Evolutionary conservation across 371 early-diverging fungal genomes (phyloP), one percentile per base, ranked within the genome.

Genomic region (Dinochytrium kinnereticum): DNA sequence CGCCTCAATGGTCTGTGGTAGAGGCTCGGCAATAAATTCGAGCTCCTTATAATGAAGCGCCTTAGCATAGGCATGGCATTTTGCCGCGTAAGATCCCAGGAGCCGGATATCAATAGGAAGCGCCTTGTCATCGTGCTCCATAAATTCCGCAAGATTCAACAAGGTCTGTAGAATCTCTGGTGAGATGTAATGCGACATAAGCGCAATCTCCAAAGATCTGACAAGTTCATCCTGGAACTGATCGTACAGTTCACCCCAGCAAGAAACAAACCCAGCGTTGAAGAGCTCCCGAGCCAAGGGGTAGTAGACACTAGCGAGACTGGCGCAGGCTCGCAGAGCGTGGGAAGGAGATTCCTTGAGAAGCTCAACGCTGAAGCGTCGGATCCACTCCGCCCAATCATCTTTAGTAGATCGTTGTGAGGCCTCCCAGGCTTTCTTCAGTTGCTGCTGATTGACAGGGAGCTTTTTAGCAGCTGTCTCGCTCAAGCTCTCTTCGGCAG

Each of bases 301-400:
- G 38, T 91, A 88, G 78, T 96, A 94, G 5, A 88, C 88, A 51
- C 89, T 85, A 0, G 97, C 97, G 71, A 99, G 86, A 69, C 83
- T 82, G 5, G 91, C 91, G 76, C 98, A 98, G 0, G 98, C 96
- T 64, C 98, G 88, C 38, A 99, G 89, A 0, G 98, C 93, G 59
- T 94, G 96, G 0, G 96, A 95, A 0, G 99, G 96, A 2, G 98
- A 96, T 76, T 97, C 96, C 76, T 94, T 94, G n/a, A 99, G 82
- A 70, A 99, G 85, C 75, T 98, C 98, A 13, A 95, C 90, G 71
- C 93, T 92, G 69, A 99, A 87, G 33, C 93, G 84, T 51, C 94
- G 86, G 64, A 98, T 93, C 99, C 99, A 99, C 76, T 96, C 96
- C 65, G 88, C 83, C 99, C 99, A 99, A 80, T 97, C 98, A 73